Evolutionary conservation across 305 asterid species (phyloP).

Genomic region (Fraxinus latifolia): DNA sequence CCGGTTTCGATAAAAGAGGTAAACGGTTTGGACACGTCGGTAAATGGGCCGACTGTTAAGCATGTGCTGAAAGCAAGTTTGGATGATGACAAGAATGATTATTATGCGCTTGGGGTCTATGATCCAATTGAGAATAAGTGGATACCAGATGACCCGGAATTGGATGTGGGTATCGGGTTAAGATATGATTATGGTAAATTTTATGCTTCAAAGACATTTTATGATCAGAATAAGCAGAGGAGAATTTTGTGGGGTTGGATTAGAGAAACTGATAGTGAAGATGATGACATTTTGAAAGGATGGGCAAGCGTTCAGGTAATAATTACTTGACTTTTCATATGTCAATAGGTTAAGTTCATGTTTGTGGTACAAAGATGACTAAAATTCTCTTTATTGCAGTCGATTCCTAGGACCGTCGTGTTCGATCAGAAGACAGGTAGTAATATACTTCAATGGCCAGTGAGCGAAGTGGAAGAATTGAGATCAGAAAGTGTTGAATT

Average conservation of each 20-base stretch:
- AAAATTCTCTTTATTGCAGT: conserved; percentile 22
- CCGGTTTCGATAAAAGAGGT: conserved; percentile 38
- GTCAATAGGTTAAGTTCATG: neutral
- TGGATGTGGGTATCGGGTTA: conserved; percentile 77
- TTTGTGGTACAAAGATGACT: neutral
- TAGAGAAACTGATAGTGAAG: conserved; percentile 69
- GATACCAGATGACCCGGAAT: conserved; percentile 63
- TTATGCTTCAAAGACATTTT: conserved; percentile 88
- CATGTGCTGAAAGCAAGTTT: conserved; percentile 73
- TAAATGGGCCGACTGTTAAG: conserved; percentile 51
- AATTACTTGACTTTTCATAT: neutral
- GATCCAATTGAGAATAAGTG: conserved; percentile 53
- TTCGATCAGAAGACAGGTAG: conserved; percentile 52
- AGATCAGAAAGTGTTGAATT: conserved; percentile 37
- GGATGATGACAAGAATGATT: conserved; percentile 66
- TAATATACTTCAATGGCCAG: conserved; percentile 82
- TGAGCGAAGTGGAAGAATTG: conserved; percentile 64
- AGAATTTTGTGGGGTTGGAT: conserved; percentile 86
- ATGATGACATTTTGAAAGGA: conserved; percentile 58
- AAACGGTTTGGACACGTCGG: conserved; percentile 75
- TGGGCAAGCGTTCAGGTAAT: conserved; percentile 77
- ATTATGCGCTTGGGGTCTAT: conserved; percentile 68
- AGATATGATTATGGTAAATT: conserved; percentile 69
- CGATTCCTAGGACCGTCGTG: conserved; percentile 63
- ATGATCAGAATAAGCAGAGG: conserved; percentile 56